Evolutionary conservation across 1,284 basidiomycete species (phyloP), one percentile per base, ranked within the genome.

Genomic region (Naganishia sp.): DNA sequence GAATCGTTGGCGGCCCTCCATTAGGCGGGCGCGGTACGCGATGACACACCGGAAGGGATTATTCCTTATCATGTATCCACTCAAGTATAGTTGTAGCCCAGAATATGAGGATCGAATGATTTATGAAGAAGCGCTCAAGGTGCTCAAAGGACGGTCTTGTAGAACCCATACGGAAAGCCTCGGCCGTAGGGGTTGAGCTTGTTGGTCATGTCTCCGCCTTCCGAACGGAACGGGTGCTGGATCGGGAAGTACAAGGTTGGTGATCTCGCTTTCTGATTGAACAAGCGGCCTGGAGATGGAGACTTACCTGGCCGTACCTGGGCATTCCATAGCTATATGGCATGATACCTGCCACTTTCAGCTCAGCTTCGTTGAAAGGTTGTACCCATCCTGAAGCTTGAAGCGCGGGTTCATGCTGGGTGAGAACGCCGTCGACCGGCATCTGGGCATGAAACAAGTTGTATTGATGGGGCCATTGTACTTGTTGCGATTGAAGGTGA

Each of bases 171-270:
- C 5, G 65, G 65, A 31, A 45, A 66, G 3, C 56, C 50, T 48
- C 65, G 39, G 23, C 65, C 65, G 39, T 61, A 66, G 6, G 65
- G 65, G 55, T 66, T 61, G 25, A 66, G 50, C 43, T 66, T 66
- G 31, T 61, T 61, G 16, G 55, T 57, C 65, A 66, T 66, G 23
- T 57, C 65, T 46, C 65, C 65, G 13, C 48, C 44, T 45, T 66
- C 65, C 9, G 65, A 49, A 21, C 65, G 55, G 50, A 60, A 66
- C 15, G 65, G 57, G 25, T 54, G 56, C 65, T 66, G 25, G 18
- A 28, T n/a, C 11, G 50, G 4, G 3, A 2, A 16, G 18, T 31
- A 53, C 9, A 18, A 50, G 21, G 11, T 23, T 28, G 2, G 50
- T 53, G 16, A 5, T 31, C 23, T 7, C 16, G 43, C 5, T 6